Base-by-base conservation (phyloP, 495 filamentous ascomycete species). In the Penicillium bialowiezense region DNA sequence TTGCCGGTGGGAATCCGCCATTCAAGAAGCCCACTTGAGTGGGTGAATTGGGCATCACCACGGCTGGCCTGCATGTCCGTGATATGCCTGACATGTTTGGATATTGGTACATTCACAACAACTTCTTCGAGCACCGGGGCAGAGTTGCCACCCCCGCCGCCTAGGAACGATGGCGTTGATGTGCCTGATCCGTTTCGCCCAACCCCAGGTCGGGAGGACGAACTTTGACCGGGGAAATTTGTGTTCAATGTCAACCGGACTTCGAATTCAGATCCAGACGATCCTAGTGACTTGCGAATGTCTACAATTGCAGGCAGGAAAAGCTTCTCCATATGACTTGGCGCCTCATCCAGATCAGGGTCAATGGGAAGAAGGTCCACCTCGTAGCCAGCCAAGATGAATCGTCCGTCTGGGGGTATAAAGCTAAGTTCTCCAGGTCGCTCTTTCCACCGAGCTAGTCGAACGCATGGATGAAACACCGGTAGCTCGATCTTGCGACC, bases 401-500 rank as follows among this genome's bases (percentile, higher is more conserved):
- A 98, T n/a, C 88, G 79, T 15, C 93, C 93, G 63, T 99, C 93
- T 1, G 93, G 93, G 8, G 93, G 93, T 15, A 99, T 81, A 62
- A 97, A 99, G 64, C 88, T 92, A 14, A 99, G 76, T 54, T 95
- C 87, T 1, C 93, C 93, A 0, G 93, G 91, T 31, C 79, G 79
- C 48, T 95, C 90, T 46, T 84, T 80, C 93, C 93, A 99, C 31
- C 82, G 73, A 15, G 83, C 85, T 15, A 97, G 70, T 14, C 95
- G 77, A 7, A 99, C 93, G 63, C 91, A 97, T 1, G 93, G 93
- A 60, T 99, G 93, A 61, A 99, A 99, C 0, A 96, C 91, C 0
- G 92, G 92, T n/a, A 96, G 69, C 48, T 90, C 84, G 45, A 97
- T 78, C 19, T 88, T 81, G 41, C 79, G 80, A 24, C 75, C 81